Evolutionary conservation across 2,329 filamentous ascomycete genomes (phyloP).

Genomic region (Zelopaecilomyces penicillatus): DNA sequence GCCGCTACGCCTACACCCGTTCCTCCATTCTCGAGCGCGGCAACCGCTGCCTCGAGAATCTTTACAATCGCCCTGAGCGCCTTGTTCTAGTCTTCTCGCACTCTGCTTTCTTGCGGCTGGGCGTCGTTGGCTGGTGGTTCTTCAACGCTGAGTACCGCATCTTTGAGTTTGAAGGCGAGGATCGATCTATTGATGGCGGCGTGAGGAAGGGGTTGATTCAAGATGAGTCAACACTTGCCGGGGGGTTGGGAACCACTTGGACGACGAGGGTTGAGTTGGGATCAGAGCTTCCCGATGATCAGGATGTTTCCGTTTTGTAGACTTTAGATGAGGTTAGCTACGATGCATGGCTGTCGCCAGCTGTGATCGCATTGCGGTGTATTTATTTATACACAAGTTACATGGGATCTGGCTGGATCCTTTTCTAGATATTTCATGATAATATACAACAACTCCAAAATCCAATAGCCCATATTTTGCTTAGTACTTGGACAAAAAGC

Average conservation of each 20-base stretch:
- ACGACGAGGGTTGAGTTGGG: conserved; percentile 30
- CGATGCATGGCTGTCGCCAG: too few relatives aligned
- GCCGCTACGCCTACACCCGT: conserved; percentile 44
- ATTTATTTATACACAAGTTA: neutral
- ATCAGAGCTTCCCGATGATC: conserved; percentile 27
- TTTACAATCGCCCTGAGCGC: conserved; percentile 49
- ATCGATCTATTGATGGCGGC: conserved; percentile 30
- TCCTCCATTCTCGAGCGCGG: conserved; percentile 47
- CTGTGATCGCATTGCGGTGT: neutral
- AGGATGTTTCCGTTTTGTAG: neutral
- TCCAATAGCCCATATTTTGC: neutral
- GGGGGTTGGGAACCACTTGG: conserved; percentile 29
- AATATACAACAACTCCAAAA: neutral
- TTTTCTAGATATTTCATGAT: neutral
- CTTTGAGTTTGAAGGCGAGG: conserved; percentile 42
- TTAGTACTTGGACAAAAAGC: conserved; percentile 70
- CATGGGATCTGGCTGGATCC: neutral
- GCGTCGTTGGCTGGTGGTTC: conserved; percentile 46
- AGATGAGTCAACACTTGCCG: conserved; percentile 30
- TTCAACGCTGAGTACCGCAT: conserved; percentile 58
- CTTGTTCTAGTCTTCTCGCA: conserved; percentile 58
- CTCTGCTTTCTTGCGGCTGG: conserved; percentile 53
- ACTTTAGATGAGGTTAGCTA: too few relatives aligned
- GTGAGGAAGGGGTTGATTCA: conserved; percentile 29
- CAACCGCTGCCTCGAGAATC: conserved; percentile 37